Base-by-base conservation (phyloP, 73 alveolate species). In the Paramecium primaurelia region DNA sequence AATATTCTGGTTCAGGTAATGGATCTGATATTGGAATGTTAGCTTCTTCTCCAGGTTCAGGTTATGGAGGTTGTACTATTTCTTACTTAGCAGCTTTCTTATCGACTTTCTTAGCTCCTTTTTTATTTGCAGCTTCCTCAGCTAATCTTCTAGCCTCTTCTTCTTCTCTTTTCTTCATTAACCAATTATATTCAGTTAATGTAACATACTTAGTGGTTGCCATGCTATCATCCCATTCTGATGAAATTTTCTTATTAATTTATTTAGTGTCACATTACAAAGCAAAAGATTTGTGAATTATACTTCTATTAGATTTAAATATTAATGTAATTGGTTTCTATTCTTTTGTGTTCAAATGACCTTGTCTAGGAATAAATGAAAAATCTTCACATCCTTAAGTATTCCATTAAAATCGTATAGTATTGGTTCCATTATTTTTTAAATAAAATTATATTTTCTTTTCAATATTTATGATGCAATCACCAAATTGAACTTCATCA, bases 191-290 rank as follows among this genome's bases (percentile, higher is more conserved):
- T 88, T 98, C 99, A 20, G 98, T 92, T 49, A 97, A 97, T 44
- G 99, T 96, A 11, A 98, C 99, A 92, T 96, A 96, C 64, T 96
- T 97, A 80, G 97, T 77, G 3, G 97, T 96, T 68, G 94, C 95
- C 96, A 96, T 94, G 16, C 98, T 94, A 80, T 97, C 99, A 90
- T 98, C 99, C 99, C 99, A 98, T 92, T 97, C 99, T 58, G 96
- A 92, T 36, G 92, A 97, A 54, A 92, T 94, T 58, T 93, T 94
- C 86, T 97, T 96, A 4, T 97, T 97, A 77, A 98, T 95, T 92
- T 95, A 93, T 58, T 86, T 96, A 38, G 99, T 95, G 83, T 98
- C 99, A 71, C 98, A 95, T 45, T 92, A 59, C 58, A 97, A 88
- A 44, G 97, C 99, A 73, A 96, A 93, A 77, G 92, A 80, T 30